Percentiles rank a stretch among this genome's conserved stretches.
phyloP scores from a whole-genome alignment of 78 protist genomes.

The Dictyostelium firmibasis region DNA sequence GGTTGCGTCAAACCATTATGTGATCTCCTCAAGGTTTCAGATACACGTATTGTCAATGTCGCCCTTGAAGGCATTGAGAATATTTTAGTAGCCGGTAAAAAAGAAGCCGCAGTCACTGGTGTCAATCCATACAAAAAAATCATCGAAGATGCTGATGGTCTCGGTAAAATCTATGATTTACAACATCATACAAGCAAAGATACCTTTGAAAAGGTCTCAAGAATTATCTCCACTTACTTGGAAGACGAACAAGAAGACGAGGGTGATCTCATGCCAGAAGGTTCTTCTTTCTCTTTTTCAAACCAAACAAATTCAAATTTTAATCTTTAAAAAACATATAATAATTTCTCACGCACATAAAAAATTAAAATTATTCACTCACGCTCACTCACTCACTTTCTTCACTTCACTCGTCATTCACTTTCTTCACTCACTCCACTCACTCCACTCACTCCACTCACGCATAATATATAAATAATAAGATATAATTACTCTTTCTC shows the following conservation, averaged over 20 bases:
- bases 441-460: not conserved
- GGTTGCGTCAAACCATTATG: conserved; percentile 91
- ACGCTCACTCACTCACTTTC: not conserved
- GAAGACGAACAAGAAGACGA: conserved; percentile 74
- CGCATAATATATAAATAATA: not conserved
- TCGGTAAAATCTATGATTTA: conserved; percentile 87
- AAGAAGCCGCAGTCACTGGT: conserved; percentile 1
- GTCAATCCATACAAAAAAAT: conserved; percentile 3
- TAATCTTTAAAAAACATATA: not conserved
- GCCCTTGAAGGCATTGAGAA: conserved; percentile 95
- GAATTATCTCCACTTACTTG: conserved; percentile 89
- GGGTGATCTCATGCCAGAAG: not conserved
- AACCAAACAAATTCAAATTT: not conserved
- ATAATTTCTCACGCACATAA: not conserved
- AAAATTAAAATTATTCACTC: not conserved
- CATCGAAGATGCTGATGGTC: conserved; percentile 93
- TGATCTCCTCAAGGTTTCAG: conserved; percentile 86
- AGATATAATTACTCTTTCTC: not conserved
- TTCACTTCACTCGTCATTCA: not conserved
- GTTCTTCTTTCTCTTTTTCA: not conserved
- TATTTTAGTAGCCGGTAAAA: conserved; percentile 88
- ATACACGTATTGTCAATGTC: conserved; percentile 89
- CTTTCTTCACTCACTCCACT: not conserved
- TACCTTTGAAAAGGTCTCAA: conserved; percentile 86
- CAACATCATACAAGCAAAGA: conserved; percentile 91